Evolutionary conservation across 2,329 filamentous ascomycete species (phyloP).

Genomic region (Myriosclerotinia scirpicola): DNA sequence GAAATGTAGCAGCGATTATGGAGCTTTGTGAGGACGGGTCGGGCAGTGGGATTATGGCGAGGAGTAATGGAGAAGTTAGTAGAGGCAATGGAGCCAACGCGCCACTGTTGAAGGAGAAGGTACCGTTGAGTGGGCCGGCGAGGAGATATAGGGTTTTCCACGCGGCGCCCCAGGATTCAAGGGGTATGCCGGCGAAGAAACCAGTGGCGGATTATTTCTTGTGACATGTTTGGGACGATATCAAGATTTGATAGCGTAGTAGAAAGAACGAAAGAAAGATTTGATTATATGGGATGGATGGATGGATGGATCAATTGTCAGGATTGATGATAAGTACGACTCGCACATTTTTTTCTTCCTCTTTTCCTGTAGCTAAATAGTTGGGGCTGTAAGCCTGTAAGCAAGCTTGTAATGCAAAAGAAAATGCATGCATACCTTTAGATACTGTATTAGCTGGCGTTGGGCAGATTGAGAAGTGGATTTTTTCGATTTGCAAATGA

Average conservation of each 20-base stretch:
- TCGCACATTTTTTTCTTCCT: background rate
- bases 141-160: constrained; percentile 94
- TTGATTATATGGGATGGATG: constrained; percentile 1
- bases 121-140: constrained; percentile 69
- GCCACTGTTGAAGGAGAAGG: constrained; percentile 49
- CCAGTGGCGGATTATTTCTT: constrained; percentile 97
- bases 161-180: constrained; percentile 89
- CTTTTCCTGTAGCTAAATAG: background rate
- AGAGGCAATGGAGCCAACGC: constrained; percentile 54
- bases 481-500: too few species aligned
- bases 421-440: too few species aligned
- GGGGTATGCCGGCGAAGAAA: constrained; percentile 99
- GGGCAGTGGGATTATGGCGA: constrained; percentile 54
- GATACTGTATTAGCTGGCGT: too few species aligned
- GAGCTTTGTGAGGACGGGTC: constrained; percentile 87
- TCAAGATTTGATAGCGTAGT: background rate
- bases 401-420: background rate
- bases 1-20: constrained; percentile 91
- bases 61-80: constrained; percentile 48
- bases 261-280: background rate
- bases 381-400: background rate
- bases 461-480: too few species aligned
- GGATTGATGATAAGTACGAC: background rate
- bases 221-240: constrained; percentile 39
- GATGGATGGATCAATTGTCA: background rate